phyloP scores from a whole-genome alignment of 225 moss, liverwort and hornwort species.

The Bryum argenteum region DNA sequence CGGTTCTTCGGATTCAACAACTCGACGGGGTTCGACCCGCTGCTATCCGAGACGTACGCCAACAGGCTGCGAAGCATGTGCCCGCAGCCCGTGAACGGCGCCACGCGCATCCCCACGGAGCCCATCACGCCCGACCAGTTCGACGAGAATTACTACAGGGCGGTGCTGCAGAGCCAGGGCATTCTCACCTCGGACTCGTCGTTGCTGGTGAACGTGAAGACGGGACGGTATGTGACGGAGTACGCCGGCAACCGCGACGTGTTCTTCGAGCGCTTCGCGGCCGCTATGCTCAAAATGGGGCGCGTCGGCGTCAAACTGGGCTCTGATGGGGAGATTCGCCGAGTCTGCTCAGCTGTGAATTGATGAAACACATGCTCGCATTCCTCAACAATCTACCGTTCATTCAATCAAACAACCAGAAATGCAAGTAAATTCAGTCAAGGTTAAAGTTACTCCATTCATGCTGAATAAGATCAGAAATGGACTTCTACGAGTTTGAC shows the following conservation, averaged over 20 bases:
- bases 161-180: slow-evolving; percentile 47
- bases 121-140: slow-evolving; percentile 53
- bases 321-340: slow-evolving; percentile 40
- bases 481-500: no score
- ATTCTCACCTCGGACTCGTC: slow-evolving; percentile 51
- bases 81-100: slow-evolving; percentile 43
- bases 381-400: not conserved
- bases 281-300: slow-evolving; percentile 65
- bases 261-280: slow-evolving; percentile 54
- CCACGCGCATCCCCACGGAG: slow-evolving; percentile 44
- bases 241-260: slow-evolving; percentile 32
- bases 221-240: slow-evolving; percentile 46
- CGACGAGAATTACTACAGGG: slow-evolving; percentile 55
- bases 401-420: not conserved
- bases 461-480: no score
- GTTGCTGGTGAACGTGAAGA: slow-evolving; percentile 40
- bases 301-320: slow-evolving; percentile 44
- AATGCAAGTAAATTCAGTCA: no score
- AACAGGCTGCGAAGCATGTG: slow-evolving; percentile 44
- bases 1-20: slow-evolving; percentile 64
- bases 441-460: not conserved
- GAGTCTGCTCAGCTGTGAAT: slow-evolving; percentile 48
- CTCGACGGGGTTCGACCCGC: slow-evolving; percentile 52
- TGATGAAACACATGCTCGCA: not conserved
- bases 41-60: slow-evolving; percentile 43